These are phyloP conservation scores for Phytomonas francai DNA, from an alignment of 208 protist genomes.

Conservation along the genomic window DNA sequence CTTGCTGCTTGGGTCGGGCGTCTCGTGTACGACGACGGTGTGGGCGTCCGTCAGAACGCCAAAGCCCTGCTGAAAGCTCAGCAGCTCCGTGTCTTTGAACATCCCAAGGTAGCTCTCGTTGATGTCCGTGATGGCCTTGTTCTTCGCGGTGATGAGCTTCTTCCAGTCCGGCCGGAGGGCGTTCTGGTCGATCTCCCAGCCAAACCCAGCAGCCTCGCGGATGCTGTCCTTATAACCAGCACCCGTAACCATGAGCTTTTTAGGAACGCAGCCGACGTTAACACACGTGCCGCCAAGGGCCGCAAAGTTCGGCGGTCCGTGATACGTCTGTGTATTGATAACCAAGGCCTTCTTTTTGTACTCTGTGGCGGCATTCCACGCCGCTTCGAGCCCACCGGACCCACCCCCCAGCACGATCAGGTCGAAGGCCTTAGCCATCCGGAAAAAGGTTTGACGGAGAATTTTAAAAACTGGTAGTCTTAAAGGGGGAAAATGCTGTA, in stretches of 20 bases:
- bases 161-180: constrained; percentile 67
- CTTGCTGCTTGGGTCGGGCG: constrained; percentile 29
- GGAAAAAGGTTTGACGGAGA: constrained; percentile 27
- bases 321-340: constrained; percentile 71
- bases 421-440: constrained; percentile 75
- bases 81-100: constrained; percentile 77
- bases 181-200: constrained; percentile 60
- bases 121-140: constrained; percentile 73
- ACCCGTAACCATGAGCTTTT: constrained; percentile 86
- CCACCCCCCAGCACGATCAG: constrained; percentile 87
- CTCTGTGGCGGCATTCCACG: constrained; percentile 71
- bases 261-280: constrained; percentile 84
- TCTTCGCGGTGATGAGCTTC: constrained; percentile 84
- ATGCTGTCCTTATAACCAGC: constrained; percentile 76
- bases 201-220: constrained; percentile 70
- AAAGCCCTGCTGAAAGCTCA: constrained; percentile 81
- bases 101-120: constrained; percentile 90
- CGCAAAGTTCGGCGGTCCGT: constrained; percentile 69
- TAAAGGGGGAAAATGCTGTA: too few relatives aligned
- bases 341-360: constrained; percentile 86
- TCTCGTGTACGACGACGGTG: constrained; percentile 68
- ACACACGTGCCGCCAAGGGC: constrained; percentile 85
- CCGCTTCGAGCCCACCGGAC: constrained; percentile 83
- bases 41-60: constrained; percentile 58
- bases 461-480: constrained; percentile 18